phyloP scores from a whole-genome alignment of 1,139 yeast genomes.

The Lodderomyces theae region DNA sequence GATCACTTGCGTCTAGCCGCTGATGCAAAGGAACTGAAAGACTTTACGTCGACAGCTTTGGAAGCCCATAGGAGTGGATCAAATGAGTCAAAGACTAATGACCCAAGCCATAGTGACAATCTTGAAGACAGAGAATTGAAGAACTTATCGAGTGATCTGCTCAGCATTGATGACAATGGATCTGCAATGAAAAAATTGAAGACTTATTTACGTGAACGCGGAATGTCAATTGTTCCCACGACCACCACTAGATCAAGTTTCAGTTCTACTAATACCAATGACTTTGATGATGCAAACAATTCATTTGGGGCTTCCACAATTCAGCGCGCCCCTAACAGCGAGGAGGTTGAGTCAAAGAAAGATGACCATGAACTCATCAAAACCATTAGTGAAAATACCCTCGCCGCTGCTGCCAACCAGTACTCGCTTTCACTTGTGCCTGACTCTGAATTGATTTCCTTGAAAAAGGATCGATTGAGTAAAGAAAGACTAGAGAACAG shows the following conservation, averaged over 20 bases:
- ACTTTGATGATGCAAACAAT: conserved; percentile 38
- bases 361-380: neutral
- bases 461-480: conserved; percentile 9
- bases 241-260: conserved; percentile 14
- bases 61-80: neutral
- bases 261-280: conserved; percentile 14
- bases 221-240: conserved; percentile 21
- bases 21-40: conserved; percentile 6
- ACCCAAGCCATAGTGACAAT: neutral
- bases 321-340: conserved; percentile 20
- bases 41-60: neutral
- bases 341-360: neutral
- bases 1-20: conserved; percentile 13
- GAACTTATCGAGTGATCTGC: neutral
- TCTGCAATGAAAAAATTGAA: conserved; percentile 4
- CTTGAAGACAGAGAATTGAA: neutral
- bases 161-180: conserved; percentile 3
- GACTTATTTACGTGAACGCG: conserved; percentile 14
- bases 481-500: neutral
- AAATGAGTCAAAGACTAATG: neutral
- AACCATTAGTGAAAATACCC: neutral
- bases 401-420: neutral
- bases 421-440: conserved; percentile 20
- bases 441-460: conserved; percentile 24
- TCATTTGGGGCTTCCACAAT: conserved; percentile 32